Evolutionary conservation across 2,329 filamentous ascomycete species (phyloP), one percentile per base, ranked within the genome.

Genomic region (Fusarium acutatum): DNA sequence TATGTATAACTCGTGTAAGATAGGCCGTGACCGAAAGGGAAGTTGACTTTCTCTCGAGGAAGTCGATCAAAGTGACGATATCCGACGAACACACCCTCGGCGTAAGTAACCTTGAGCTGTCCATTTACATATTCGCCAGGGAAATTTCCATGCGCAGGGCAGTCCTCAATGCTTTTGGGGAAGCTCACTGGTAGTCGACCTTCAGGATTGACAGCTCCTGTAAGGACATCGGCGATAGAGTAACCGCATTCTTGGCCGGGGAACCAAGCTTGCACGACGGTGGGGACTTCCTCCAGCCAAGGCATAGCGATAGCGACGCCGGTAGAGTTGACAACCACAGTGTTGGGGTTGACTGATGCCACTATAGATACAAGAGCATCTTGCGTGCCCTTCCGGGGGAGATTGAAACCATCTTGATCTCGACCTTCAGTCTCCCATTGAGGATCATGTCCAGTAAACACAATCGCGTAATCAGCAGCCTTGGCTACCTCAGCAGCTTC

Each of bases 201-300:
- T 57, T 88, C 88, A 0, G 91, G 91, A 72, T 90, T 92, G 41
- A 88, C 84, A 43, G 87, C 84, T 32, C 91, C 91, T 57, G 90
- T 89, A 7, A 93, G 83, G 2, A 92, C 86, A 72, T 93, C 90
- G 2, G 89, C 89, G 53, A 93, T 88, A 1, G 89, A 89, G 73
- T 93, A 91, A 1, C 91, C 91, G 24, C 87, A 87, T 81, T 93
- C 91, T 76, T 93, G 91, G 6, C 91, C 91, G 50, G 90, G 89
- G 75, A 92, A 93, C 90, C 90, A 92, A n/a, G 88, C 88, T 77
- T 87, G 90, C 6, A 92, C 74, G 38, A 92, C 86, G 11, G 87
- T 89, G 5, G 87, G 87, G 14, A 91, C 84, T 30, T 84, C 77
- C 8, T 83, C 77, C 2, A 85, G 80, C 88, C 88, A 90, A 0